These are phyloP conservation scores for Alternaria infectoria DNA, from an alignment of 2,329 filamentous ascomycete species.

Conservation along the genomic window DNA sequence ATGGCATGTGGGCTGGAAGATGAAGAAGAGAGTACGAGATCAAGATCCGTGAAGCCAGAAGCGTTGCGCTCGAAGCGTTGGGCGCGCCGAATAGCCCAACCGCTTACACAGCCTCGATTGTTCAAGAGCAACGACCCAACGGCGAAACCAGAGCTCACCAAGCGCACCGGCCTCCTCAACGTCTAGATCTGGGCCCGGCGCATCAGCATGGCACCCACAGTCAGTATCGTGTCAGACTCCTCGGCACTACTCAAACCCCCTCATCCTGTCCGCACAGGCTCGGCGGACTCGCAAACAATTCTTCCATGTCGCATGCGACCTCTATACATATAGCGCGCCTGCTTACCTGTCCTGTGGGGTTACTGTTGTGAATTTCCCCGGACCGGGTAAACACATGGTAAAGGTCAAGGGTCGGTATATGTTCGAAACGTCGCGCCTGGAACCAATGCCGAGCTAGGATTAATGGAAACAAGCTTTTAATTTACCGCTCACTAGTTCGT, in stretches of 20 bases:
- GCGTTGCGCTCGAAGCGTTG: neutral
- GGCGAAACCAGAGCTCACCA: neutral
- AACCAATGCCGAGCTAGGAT: slow-evolving; percentile 8
- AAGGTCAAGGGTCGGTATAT: slow-evolving; percentile 9
- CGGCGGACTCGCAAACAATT: neutral
- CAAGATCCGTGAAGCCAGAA: neutral
- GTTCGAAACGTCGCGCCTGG: slow-evolving; percentile 3
- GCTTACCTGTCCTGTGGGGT: neutral
- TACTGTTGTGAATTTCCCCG: neutral
- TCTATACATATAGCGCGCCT: neutral
- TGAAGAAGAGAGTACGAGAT: slow-evolving; percentile 17
- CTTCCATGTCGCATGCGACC: neutral
- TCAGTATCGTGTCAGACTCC: neutral
- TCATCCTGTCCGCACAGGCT: neutral
- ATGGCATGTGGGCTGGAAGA: slow-evolving; percentile 40
- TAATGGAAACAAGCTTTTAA: slow-evolving; percentile 14
- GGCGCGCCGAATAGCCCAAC: neutral
- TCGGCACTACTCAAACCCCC: neutral
- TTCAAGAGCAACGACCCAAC: neutral
- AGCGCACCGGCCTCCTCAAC: neutral
- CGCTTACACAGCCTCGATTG: neutral
- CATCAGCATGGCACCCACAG: neutral
- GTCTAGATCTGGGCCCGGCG: neutral
- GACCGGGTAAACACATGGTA: slow-evolving; percentile 11
- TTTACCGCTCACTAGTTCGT: slow-evolving; percentile 1